These are phyloP conservation scores for Solanum hybrid DNA, from an alignment of 305 asterid genomes.

Conservation along the genomic window DNA sequence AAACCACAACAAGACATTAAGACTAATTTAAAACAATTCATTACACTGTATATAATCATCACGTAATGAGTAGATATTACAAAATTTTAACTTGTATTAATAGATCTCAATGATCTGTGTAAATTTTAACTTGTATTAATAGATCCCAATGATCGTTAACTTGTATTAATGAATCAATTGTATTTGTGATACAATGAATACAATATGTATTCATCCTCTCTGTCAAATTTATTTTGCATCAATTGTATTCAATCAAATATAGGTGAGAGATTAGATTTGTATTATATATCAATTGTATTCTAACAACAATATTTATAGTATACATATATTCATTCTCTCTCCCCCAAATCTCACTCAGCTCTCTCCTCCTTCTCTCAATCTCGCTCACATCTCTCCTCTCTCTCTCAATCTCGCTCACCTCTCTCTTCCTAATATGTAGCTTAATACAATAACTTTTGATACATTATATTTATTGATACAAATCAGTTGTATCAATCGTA, in stretches of 20 bases:
- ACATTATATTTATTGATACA: too few species aligned
- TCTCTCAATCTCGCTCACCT: neutral
- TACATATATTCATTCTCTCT: neutral
- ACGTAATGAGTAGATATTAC: neutral
- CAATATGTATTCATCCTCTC: neutral
- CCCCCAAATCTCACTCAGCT: neutral
- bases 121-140: neutral
- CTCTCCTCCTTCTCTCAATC: neutral
- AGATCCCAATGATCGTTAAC: neutral
- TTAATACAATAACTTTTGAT: too few species aligned
- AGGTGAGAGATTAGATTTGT: neutral
- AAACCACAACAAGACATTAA: neutral
- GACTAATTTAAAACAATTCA: neutral
- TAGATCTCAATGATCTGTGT: neutral
- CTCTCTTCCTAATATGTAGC: too few species aligned
- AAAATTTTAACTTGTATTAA: neutral
- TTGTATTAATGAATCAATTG: neutral
- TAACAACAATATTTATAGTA: too few species aligned
- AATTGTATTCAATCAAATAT: neutral
- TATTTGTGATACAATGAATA: neutral
- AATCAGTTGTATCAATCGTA: too few species aligned
- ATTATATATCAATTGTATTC: too few species aligned
- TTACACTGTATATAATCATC: neutral
- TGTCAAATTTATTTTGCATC: too few species aligned
- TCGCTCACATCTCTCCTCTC: neutral